Conservation (phyloP, 441 rosid genomes). For the Omphalea diandra region DNA sequence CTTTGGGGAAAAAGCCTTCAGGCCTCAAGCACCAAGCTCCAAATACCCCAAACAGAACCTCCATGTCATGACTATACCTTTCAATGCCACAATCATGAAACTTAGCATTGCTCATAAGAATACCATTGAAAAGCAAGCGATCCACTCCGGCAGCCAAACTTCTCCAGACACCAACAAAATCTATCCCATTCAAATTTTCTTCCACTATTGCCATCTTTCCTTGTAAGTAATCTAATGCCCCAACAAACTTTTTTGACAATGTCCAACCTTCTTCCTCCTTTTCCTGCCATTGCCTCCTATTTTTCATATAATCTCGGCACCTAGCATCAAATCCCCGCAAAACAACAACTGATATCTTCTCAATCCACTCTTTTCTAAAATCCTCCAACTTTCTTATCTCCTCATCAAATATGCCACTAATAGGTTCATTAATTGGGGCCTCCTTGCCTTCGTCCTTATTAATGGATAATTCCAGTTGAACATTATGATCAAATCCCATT, state of each 20-base stretch:
- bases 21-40: conserved; percentile 85
- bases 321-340: conserved; percentile 80
- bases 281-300: conserved; percentile 83
- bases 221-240: conserved; percentile 71
- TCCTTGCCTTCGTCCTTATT: conserved; percentile 21
- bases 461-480: conserved; percentile 35
- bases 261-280: conserved; percentile 64
- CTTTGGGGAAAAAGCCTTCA: conserved; percentile 72
- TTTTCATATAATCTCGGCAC: conserved; percentile 73
- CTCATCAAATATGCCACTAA: conserved; percentile 51
- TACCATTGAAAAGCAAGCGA: conserved; percentile 49
- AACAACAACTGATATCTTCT: conserved; percentile 66
- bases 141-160: conserved; percentile 73
- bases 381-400: conserved; percentile 58
- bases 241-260: conserved; percentile 62
- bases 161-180: conserved; percentile 74
- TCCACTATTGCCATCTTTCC: conserved; percentile 58
- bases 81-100: conserved; percentile 60
- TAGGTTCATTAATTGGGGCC: conserved; percentile 27
- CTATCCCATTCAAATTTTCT: conserved; percentile 55
- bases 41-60: conserved; percentile 67
- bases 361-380: conserved; percentile 76
- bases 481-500: conserved; percentile 47
- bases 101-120: conserved; percentile 60
- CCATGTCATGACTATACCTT: conserved; percentile 59